Evolutionary conservation across 192 early-diverging fungal genomes (phyloP).

Genomic region (Gaertneriomyces sp.): DNA sequence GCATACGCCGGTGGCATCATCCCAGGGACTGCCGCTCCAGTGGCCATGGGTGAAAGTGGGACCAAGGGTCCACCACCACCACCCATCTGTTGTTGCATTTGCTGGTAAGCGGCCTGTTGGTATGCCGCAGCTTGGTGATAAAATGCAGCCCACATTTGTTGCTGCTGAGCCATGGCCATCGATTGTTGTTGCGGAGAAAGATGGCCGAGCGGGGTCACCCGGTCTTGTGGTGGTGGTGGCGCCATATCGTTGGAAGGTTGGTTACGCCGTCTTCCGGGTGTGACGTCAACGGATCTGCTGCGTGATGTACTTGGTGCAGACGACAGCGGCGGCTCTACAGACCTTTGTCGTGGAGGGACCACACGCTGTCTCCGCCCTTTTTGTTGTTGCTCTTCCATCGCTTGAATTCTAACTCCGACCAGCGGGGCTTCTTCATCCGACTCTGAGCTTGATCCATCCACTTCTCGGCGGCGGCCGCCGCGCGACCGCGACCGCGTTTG

Average conservation of each 20-base stretch:
- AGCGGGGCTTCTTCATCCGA: conserved; percentile 17
- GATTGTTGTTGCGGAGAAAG: neutral
- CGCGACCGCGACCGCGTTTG: conserved; percentile 1
- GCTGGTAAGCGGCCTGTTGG: conserved; percentile 14
- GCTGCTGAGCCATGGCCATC: conserved; percentile 11
- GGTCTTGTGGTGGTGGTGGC: neutral
- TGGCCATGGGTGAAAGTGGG: too few species aligned
- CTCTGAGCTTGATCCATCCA: neutral
- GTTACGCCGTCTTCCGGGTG: conserved; percentile 5
- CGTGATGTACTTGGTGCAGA: too few species aligned
- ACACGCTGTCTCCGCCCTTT: conserved; percentile 5
- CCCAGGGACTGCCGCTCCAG: too few species aligned
- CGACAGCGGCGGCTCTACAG: too few species aligned
- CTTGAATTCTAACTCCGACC: conserved; percentile 9
- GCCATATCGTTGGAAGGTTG: conserved; percentile 1
- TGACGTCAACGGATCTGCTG: neutral
- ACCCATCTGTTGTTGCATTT: conserved; percentile 9
- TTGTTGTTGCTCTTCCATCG: conserved; percentile 12
- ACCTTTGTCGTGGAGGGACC: too few species aligned
- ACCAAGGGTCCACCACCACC: neutral
- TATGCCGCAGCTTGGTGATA: conserved; percentile 10
- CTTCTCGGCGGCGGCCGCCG: neutral
- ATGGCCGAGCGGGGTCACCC: neutral
- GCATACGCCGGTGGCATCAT: too few species aligned
- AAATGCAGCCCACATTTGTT: conserved; percentile 18